Base-by-base conservation (phyloP, 345 rosid genomes). In the Populus deltoides region DNA sequence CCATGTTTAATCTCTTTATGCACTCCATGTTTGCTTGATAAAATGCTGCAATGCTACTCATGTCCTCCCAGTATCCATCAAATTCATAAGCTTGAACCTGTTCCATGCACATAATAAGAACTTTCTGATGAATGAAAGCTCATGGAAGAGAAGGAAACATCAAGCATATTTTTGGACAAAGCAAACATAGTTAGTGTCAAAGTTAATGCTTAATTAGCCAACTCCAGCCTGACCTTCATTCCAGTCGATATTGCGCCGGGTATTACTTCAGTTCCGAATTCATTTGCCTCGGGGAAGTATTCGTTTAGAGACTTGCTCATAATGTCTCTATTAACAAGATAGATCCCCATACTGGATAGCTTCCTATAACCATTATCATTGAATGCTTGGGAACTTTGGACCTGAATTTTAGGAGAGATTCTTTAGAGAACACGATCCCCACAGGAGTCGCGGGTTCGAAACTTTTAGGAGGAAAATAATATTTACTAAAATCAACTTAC, bases 31-130 rank as follows among this genome's bases (percentile, higher is more conserved):
- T 94, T 27, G 97, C 97, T 59, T 75, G 80, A 77, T 94, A 92
- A 81, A 90, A 91, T 39, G 92, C 92, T 79, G 84, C 79, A 71
- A 92, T 78, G 88, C 86, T 94, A 78, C 81, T 78, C 87, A 91
- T 80, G 78, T 91, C 94, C 82, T 90, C 94, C 98, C 97, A 92
- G 61, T 89, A 90, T 31, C 93, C 97, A 53, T 88, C 88, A 59
- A 92, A 91, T 49, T 79, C 73, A 85, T 88, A 84, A 76, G 90
- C 92, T 68, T 85, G 86, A 76, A 94, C 91, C 97, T 94, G 88
- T 63, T 68, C 22, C 36, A 62, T 41, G 41, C 59, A 68, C 66
- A 81, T 8, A 31, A 84, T 25, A 9, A 68, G 27, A 47, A 43
- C 51, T 22, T 9, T 17, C 70, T 61, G 18, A 45, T 65, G 17